Evolutionary conservation across 306 rosid species (phyloP), one percentile per base, ranked within the genome.

Genomic region (Pyrus bretschneideri): DNA sequence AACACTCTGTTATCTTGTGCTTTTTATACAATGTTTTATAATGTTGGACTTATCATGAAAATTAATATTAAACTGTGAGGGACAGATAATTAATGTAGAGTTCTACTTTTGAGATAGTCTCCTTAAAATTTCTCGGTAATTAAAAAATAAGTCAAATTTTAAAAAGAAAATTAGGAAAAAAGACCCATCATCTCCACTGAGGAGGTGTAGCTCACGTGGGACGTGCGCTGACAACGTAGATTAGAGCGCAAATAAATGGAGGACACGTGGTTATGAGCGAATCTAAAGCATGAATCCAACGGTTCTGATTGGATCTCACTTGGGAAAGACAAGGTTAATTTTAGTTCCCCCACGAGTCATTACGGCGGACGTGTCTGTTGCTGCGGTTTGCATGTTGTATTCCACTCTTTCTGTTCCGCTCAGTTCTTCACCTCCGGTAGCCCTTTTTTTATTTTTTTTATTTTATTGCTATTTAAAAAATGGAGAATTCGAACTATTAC

Each of bases 81-180:
- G 0, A 35, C 0, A 35, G 2, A 35, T 5, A 35, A 0, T 35
- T 0, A 1, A 35, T 35, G 9, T 6, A 6, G 0, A 35, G 0
- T 35, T 35, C 0, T 35, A 35, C 38, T 33, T 5, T 33, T 33
- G 8, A 33, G 2, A 33, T 33, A 0, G 0, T 6, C 0, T 0
- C 2, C 1, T 33, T 2, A 6, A 0, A 2, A 33, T 33, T 33
- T 33, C 7, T 35, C 9, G 2, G 0, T 6, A 35, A 35, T 35
- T 49, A 15, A 15, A 14, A 49, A 49, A 49, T 5, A 15, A 15
- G 18, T 49, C 19, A 15, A 49, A 49, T 4, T 15, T 46, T 14
- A 0, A 46, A 14, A 46, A 46, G 19, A 46, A 46, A 46, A 4
- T 14, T 46, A 0, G 6, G 18, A 46, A 49, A 9, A 40, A 9